phyloP scores from a whole-genome alignment of 805 yeast genomes.

The Starmera dryadoides region DNA sequence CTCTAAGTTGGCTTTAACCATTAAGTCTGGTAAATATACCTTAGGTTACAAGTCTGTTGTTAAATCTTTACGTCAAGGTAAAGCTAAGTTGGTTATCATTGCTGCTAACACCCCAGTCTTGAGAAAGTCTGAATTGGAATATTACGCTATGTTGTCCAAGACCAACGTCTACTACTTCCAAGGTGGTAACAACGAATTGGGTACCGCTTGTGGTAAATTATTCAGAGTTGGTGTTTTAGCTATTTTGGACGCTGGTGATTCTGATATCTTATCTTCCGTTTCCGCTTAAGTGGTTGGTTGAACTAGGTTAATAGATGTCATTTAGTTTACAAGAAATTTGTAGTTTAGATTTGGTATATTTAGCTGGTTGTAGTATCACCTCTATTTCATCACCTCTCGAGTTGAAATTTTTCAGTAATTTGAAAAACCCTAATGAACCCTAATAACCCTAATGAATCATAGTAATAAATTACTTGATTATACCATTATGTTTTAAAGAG shows the following conservation, averaged over 20 bases:
- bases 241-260: constrained; percentile 98
- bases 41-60: constrained; percentile 98
- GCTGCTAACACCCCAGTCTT: constrained; percentile 99
- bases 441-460: too few species aligned
- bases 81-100: constrained; percentile 95
- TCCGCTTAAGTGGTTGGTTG: constrained; percentile 11
- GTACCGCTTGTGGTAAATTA: constrained; percentile 99
- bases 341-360: not conserved
- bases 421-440: too few species aligned
- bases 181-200: constrained; percentile 99
- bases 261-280: constrained; percentile 81
- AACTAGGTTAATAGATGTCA: not conserved
- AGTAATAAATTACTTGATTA: too few species aligned
- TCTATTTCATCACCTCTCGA: too few species aligned
- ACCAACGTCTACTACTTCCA: constrained; percentile 96
- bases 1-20: constrained; percentile 96
- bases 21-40: constrained; percentile 99
- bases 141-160: constrained; percentile 99
- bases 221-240: constrained; percentile 99
- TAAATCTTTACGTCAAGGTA: constrained; percentile 97
- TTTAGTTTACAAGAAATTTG: not conserved
- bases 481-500: too few species aligned
- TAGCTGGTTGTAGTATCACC: too few species aligned
- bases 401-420: too few species aligned
- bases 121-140: constrained; percentile 99